Conservation (phyloP, 2,329 filamentous ascomycete species). For the Aureobasidium sp. region DNA sequence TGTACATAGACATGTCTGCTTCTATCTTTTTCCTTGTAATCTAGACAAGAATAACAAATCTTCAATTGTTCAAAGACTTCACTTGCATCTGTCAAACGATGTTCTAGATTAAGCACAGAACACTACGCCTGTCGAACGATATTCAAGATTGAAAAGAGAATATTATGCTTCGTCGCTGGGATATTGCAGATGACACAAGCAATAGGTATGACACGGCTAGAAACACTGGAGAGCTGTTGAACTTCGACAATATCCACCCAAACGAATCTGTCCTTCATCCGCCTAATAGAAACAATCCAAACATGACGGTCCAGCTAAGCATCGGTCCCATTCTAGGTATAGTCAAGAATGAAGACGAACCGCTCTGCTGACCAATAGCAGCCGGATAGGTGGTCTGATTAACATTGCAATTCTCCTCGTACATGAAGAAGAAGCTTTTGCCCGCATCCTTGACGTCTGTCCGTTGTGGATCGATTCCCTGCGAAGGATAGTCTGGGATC, state of each 20-base stretch:
- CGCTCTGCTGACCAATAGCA: not conserved
- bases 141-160: too few species aligned
- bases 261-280: too few species aligned
- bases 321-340: not conserved
- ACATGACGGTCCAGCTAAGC: not conserved
- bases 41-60: not conserved
- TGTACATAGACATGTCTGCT: constrained; percentile 5
- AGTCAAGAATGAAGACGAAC: not conserved
- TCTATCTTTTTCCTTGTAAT: not conserved
- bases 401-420: not conserved
- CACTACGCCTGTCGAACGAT: too few species aligned
- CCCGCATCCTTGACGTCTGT: constrained; percentile 26
- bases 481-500: constrained; percentile 42
- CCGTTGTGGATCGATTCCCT: constrained; percentile 25
- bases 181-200: too few species aligned
- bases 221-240: too few species aligned
- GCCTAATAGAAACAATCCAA: not conserved
- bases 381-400: constrained; percentile 18
- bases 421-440: constrained; percentile 43
- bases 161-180: too few species aligned
- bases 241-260: too few species aligned
- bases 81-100: too few species aligned
- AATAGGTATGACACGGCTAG: too few species aligned
- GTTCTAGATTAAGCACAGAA: too few species aligned
- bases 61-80: too few species aligned